A percentile compares a stretch with the other conserved stretches of the same genome.
Evolutionary conservation across 2,329 filamentous ascomycete genomes (phyloP).

Genomic region (Ophiostoma novo-ulmi): DNA sequence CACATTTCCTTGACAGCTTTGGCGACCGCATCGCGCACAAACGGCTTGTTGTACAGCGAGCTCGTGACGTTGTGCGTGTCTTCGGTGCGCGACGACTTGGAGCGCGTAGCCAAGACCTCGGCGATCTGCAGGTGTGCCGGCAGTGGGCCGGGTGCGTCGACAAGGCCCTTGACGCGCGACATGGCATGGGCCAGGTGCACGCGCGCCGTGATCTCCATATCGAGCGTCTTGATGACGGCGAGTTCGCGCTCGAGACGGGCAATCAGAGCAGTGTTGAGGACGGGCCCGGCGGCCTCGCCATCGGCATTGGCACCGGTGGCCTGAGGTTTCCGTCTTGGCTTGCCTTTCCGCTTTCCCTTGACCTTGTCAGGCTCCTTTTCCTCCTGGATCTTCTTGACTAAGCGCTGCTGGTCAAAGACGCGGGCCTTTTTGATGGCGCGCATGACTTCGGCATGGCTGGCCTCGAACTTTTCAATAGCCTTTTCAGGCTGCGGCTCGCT

Average conservation of each 20-base stretch:
- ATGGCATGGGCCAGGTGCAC: conserved; percentile 53
- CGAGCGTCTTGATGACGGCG: conserved; percentile 53
- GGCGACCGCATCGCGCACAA: conserved; percentile 47
- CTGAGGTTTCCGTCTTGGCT: not conserved
- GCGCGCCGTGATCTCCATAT: conserved; percentile 53
- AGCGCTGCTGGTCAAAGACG: conserved; percentile 72
- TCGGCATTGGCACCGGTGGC: not conserved
- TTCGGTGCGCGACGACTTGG: conserved; percentile 48
- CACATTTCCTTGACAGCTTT: conserved; percentile 48
- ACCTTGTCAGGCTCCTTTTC: conserved; percentile 32
- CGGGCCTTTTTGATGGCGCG: conserved; percentile 67
- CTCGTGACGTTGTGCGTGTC: conserved; percentile 60
- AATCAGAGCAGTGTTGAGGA: conserved; percentile 43
- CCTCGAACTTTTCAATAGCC: conserved; percentile 24
- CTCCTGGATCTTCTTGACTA: conserved; percentile 55
- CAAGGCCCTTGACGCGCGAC: conserved; percentile 49
- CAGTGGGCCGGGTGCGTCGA: conserved; percentile 46
- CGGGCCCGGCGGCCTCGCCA: conserved; percentile 22
- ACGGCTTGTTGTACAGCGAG: conserved; percentile 48
- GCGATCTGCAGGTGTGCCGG: conserved; percentile 29
- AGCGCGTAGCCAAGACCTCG: conserved; percentile 41
- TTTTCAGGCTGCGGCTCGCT: conserved; percentile 23
- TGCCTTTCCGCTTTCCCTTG: conserved; percentile 14
- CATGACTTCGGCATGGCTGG: conserved; percentile 46
- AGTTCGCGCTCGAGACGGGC: conserved; percentile 59